A percentile compares a stretch with the other conserved stretches of the same genome.
Conservation (phyloP, 108 stramenopile species). For the Hondaea fermentalgiana region DNA sequence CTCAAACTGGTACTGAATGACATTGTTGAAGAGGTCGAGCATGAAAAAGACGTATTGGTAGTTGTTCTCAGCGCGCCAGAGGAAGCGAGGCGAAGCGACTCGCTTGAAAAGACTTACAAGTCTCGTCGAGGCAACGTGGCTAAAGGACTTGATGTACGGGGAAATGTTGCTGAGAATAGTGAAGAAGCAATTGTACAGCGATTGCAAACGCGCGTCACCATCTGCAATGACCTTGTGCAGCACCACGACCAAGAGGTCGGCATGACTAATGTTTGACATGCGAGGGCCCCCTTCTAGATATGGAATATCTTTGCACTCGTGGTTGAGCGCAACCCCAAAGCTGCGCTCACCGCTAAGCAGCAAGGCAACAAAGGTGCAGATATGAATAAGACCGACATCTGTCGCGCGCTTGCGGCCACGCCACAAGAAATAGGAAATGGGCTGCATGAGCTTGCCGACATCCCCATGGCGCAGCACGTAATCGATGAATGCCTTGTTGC, state of each 20-base stretch:
- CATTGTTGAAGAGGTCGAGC: constrained; percentile 91
- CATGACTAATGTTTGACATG: constrained; percentile 75
- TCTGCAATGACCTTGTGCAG: constrained; percentile 86
- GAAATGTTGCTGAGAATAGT: constrained; percentile 88
- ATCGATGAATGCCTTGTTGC: constrained; percentile 78
- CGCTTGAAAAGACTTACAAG: constrained; percentile 86
- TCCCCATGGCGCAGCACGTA: constrained; percentile 35
- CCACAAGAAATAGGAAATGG: constrained; percentile 86
- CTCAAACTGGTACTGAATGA: constrained; percentile 94
- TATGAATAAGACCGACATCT: constrained; percentile 80
- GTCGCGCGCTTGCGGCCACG: constrained; percentile 69
- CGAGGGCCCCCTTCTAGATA: constrained; percentile 68
- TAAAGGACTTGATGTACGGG: constrained; percentile 78
- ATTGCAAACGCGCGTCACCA: constrained; percentile 69
- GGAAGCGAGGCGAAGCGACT: constrained; percentile 74
- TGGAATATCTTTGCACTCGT: constrained; percentile 51
- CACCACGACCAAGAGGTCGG: constrained; percentile 81
- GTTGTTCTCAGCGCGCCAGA: constrained; percentile 68
- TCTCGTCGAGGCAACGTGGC: constrained; percentile 71
- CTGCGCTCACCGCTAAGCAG: constrained; percentile 83
- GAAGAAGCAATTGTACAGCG: constrained; percentile 86
- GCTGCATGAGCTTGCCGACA: constrained; percentile 70
- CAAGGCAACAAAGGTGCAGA: constrained; percentile 87
- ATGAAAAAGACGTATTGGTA: constrained; percentile 76
- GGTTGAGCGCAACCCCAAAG: constrained; percentile 86